These are phyloP conservation scores for Candida methanosorbosa DNA, from an alignment of 805 yeast species.

Conservation along the genomic window DNA sequence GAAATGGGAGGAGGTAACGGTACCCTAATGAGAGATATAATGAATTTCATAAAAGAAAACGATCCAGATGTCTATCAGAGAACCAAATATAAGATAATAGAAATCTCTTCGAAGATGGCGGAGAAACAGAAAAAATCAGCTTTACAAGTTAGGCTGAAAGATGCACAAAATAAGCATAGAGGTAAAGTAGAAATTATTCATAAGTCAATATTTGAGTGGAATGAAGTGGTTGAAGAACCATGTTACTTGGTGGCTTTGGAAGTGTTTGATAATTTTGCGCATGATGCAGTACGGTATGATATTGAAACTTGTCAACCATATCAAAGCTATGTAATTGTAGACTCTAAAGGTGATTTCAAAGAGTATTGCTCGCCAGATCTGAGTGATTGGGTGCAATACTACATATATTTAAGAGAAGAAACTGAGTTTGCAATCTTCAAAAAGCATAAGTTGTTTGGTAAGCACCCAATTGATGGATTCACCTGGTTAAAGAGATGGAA, in stretches of 20 bases:
- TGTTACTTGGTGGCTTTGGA: conserved; percentile 76
- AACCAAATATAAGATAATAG: conserved; percentile 64
- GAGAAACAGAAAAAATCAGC: conserved; percentile 36
- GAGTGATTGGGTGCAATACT: conserved; percentile 46
- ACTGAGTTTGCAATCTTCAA: conserved; percentile 28
- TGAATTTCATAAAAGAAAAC: conserved; percentile 50
- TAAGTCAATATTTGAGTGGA: conserved; percentile 73
- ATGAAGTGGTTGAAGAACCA: conserved; percentile 46
- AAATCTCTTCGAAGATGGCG: conserved; percentile 58
- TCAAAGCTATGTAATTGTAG: conserved; percentile 72
- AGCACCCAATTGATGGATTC: conserved; percentile 57
- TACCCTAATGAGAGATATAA: conserved; percentile 67
- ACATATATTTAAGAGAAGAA: conserved; percentile 45
- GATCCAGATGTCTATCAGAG: conserved; percentile 69
- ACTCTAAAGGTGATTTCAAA: conserved; percentile 64
- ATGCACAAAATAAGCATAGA: conserved; percentile 35
- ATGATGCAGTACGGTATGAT: conserved; percentile 74
- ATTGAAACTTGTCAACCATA: conserved; percentile 54
- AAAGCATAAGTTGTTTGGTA: conserved; percentile 16
- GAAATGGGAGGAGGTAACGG: conserved; percentile 93
- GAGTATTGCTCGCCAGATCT: conserved; percentile 62
- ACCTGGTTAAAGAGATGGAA: conserved; percentile 30
- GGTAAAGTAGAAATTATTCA: conserved; percentile 57
- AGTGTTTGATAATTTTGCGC: conserved; percentile 78
- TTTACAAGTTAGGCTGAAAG: conserved; percentile 15